Evolutionary conservation across 495 filamentous ascomycete species (phyloP), one percentile per base, ranked within the genome.

Genomic region (Ramalina peruviana): DNA sequence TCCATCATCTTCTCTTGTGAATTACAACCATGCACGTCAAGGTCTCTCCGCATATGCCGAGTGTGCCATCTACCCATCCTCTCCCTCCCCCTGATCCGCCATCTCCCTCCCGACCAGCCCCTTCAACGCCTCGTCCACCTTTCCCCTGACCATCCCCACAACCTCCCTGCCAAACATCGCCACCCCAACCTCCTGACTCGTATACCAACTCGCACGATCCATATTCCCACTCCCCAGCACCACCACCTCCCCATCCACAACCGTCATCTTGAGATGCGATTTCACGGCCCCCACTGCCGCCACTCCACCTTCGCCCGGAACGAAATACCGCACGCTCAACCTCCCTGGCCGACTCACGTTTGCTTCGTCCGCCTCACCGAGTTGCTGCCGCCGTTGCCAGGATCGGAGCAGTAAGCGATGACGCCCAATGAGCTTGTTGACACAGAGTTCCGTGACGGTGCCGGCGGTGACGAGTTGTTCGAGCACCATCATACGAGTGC

Each of bases 191-290:
- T 88, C 84, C 63, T 86, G 83, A 54, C 78, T 82, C 11, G 83
- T 86, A 55, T 70, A 85, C 80, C 80, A 86, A 58, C 80, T 84
- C 16, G 84, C 81, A 0, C 83, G 70, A 63, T 88, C 84, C 70
- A 82, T 73, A 57, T 88, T 88, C 26, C 80, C 83, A 51, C 81
- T 85, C 1, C 84, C 84, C 11, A 87, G 66, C 6, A 88, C 67
- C 13, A 72, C 66, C 25, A 75, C 70, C 48, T 73, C 62, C 6
- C 60, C 64, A 61, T 88, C 84, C 5, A 86, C 67, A 23, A 84
- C 64, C 13, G 71, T 74, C 36, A 83, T 63, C 57, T 88, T 88
- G 25, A 87, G 62, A 62, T 88, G 84, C n/a, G 72, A 76, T 51
- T 85, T 78, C 36, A 75, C 71, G 5, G 80, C 81, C 51, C 80